Conservation (phyloP, 1,139 yeast genomes). For the Protomyces pachydermus region DNA sequence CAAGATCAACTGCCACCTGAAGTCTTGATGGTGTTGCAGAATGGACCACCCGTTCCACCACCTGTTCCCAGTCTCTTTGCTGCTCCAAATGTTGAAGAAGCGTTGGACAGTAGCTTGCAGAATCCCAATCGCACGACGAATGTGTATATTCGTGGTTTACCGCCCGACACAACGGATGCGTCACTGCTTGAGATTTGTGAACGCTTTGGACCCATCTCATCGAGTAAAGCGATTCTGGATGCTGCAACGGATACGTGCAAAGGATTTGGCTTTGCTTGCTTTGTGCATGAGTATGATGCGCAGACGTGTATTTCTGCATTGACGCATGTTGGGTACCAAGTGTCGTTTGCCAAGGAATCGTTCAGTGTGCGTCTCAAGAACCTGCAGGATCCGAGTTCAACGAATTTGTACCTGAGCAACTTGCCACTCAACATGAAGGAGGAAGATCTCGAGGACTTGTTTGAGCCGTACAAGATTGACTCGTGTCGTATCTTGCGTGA, state of each 20-base stretch:
- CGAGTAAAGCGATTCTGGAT: slow-evolving; percentile 36
- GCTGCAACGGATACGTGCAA: slow-evolving; percentile 32
- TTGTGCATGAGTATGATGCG: slow-evolving; percentile 32
- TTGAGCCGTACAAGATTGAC: slow-evolving; percentile 32
- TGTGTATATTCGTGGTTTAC: slow-evolving; percentile 37
- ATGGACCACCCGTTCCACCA: slow-evolving; percentile 19
- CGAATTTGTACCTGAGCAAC: slow-evolving; percentile 34
- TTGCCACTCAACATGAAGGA: slow-evolving; percentile 34
- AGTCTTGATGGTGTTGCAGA: not conserved
- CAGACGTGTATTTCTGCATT: slow-evolving; percentile 33
- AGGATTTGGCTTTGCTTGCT: slow-evolving; percentile 35
- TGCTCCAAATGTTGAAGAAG: slow-evolving; percentile 17
- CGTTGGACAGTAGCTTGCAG: slow-evolving; percentile 33
- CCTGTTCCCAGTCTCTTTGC: slow-evolving; percentile 28
- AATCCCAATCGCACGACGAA: slow-evolving; percentile 34
- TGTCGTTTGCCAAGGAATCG: slow-evolving; percentile 35
- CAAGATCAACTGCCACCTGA: not conserved
- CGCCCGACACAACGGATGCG: slow-evolving; percentile 35
- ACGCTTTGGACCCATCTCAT: slow-evolving; percentile 33
- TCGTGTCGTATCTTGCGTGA: slow-evolving; percentile 34
- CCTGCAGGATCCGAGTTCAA: slow-evolving; percentile 34
- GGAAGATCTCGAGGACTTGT: slow-evolving; percentile 32
- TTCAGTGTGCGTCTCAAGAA: slow-evolving; percentile 34
- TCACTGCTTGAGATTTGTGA: slow-evolving; percentile 29
- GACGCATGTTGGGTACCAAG: slow-evolving; percentile 34